Evolutionary conservation across 352 stramenopile species (phyloP), one percentile per base, ranked within the genome.

Genomic region (Phytophthora macrochlamydospora): DNA sequence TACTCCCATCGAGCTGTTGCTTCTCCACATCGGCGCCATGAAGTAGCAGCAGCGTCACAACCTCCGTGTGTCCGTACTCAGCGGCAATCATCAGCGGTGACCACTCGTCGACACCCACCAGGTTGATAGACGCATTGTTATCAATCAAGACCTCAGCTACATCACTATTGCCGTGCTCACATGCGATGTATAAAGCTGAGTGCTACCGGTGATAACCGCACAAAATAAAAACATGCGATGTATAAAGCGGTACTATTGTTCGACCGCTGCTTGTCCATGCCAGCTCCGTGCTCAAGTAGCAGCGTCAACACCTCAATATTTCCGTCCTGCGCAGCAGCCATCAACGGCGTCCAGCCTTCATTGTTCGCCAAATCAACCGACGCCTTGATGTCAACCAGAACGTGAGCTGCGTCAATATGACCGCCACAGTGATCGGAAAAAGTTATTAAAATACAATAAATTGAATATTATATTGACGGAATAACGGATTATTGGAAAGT

Each of bases 171-270:
- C 38, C 52, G 8, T 40, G 56, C 35, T 57, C 46, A 31, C 48
- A 64, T 7, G 48, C 46, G 30, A 57, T 57, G 29, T 58, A 43
- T 6, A 64, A 6, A 4, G 48, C 57, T 24, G 18, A 24, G 18
- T 24, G 18, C 18, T 24, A 24, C 18, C 18, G 7, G 56, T 56
- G 6, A 24, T 37, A 13, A 45, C 56, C 31, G 28, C 50, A 8
- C 35, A 13, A 1, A 33, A 31, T 53, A 11, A 2, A 30, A 7
- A 12, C 58, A 59, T 1, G 40, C 58, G 11, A 53, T 48, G 13
- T 30, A 18, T 1, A 65, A 18, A 40, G 58, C 58, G 14, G 42
- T 50, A 8, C 4, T 11, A 1, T 50, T 33, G n/a, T 46, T 52
- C 12, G 30, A 6, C 30, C 18, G 11, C 1, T 31, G 31, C 18